Evolutionary conservation across 345 rosid species (phyloP).

Genomic region (Boechera stricta): DNA sequence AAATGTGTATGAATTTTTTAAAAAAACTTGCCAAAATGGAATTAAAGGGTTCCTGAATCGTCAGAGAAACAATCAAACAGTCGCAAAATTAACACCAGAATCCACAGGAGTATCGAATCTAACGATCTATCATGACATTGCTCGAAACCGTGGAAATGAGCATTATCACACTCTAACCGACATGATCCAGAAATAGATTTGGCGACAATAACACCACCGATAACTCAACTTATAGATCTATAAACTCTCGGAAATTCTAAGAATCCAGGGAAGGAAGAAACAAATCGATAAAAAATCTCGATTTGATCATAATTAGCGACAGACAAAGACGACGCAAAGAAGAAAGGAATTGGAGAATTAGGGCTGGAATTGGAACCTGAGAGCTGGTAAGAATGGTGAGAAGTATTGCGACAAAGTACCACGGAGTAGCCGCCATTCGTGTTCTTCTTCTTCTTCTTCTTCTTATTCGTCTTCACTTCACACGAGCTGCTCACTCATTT

Average conservation of each 20-base stretch:
- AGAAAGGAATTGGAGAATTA: background rate
- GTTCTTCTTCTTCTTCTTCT: background rate
- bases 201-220: background rate
- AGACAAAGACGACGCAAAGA: background rate
- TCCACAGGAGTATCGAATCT: background rate
- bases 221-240: constrained; percentile 23
- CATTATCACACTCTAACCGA: constrained; percentile 6
- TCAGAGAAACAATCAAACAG: background rate
- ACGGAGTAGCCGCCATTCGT: constrained; percentile 52
- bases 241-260: background rate
- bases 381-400: constrained; percentile 73
- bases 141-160: background rate
- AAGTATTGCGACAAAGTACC: constrained; percentile 59
- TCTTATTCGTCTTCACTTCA: constrained; percentile 8
- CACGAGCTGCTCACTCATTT: constrained; percentile 13
- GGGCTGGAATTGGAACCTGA: constrained; percentile 50
- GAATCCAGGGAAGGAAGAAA: background rate
- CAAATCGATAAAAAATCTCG: background rate
- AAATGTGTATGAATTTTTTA: background rate
- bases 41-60: background rate
- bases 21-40: background rate
- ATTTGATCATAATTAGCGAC: background rate
- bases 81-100: background rate
- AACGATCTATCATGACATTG: constrained; percentile 1
- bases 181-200: constrained; percentile 7